phyloP scores from a whole-genome alignment of 2,329 filamentous ascomycete genomes.

The Trichoderma harzianum region DNA sequence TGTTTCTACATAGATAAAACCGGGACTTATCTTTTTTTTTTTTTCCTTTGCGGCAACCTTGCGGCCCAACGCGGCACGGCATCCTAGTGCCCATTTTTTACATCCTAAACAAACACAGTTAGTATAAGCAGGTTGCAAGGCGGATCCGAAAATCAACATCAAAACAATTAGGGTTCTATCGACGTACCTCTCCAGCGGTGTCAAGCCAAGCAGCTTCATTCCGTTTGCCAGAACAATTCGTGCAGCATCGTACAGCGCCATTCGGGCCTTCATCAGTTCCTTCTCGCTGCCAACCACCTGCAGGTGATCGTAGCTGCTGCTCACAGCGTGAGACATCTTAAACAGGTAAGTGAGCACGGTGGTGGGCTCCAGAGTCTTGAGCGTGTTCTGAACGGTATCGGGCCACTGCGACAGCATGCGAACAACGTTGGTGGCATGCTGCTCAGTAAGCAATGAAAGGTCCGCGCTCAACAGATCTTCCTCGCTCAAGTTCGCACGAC shows the following conservation, averaged over 20 bases:
- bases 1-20: background rate
- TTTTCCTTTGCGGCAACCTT: background rate
- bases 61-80: background rate
- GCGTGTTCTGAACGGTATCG: conserved; percentile 77
- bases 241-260: conserved; percentile 75
- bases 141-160: background rate
- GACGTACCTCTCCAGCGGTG: conserved; percentile 62
- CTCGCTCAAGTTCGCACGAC: conserved; percentile 50
- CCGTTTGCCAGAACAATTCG: conserved; percentile 76
- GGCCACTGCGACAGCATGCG: conserved; percentile 80
- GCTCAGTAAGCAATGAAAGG: conserved; percentile 64
- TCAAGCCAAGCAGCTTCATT: conserved; percentile 76
- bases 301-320: conserved; percentile 77
- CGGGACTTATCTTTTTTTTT: background rate
- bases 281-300: conserved; percentile 77
- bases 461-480: conserved; percentile 62
- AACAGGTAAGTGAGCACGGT: conserved; percentile 62
- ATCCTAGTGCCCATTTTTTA: background rate
- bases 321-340: conserved; percentile 80
- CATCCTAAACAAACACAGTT: background rate
- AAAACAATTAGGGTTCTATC: background rate
- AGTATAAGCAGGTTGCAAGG: background rate
- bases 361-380: conserved; percentile 77
- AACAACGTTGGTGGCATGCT: conserved; percentile 69
- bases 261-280: conserved; percentile 62